phyloP scores from a whole-genome alignment of 2,329 filamentous ascomycete species.

The Amylocarpus encephaloides region DNA sequence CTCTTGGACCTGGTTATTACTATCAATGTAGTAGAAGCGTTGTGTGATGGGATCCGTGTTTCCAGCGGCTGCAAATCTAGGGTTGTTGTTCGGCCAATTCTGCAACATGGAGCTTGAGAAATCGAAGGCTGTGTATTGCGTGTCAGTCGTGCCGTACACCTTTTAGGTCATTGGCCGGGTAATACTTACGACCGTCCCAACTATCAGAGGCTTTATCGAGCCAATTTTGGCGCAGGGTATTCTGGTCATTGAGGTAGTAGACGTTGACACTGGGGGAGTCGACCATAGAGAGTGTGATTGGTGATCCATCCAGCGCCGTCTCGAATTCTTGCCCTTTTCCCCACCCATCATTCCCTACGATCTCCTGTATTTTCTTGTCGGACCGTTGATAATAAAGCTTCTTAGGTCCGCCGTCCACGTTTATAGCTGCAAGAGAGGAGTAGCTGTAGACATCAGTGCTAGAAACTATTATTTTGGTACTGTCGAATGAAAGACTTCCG shows the following conservation, averaged over 20 bases:
- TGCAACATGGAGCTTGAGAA: not conserved
- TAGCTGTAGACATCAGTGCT: not conserved
- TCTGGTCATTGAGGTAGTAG: not conserved
- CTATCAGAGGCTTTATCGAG: not conserved
- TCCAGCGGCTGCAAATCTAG: not conserved
- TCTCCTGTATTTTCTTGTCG: not conserved
- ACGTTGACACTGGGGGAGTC: not conserved
- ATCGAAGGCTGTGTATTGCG: not conserved
- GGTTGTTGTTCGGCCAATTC: not conserved
- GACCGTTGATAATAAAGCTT: not conserved
- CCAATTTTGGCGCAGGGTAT: not conserved
- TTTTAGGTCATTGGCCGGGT: not conserved
- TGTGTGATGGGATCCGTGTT: not conserved
- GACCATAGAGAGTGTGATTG: not conserved
- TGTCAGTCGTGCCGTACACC: not conserved
- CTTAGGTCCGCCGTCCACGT: not conserved
- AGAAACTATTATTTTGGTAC: not conserved
- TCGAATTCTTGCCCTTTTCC: not conserved
- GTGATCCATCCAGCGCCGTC: not conserved
- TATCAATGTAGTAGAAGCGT: not conserved
- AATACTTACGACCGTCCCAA: not conserved
- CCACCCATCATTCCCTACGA: not conserved
- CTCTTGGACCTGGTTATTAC: not conserved
- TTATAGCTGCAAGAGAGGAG: not conserved
- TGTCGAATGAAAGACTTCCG: not conserved